Conservation (phyloP, 257 asterid genomes). For the Lithospermum erythrorhizon region DNA sequence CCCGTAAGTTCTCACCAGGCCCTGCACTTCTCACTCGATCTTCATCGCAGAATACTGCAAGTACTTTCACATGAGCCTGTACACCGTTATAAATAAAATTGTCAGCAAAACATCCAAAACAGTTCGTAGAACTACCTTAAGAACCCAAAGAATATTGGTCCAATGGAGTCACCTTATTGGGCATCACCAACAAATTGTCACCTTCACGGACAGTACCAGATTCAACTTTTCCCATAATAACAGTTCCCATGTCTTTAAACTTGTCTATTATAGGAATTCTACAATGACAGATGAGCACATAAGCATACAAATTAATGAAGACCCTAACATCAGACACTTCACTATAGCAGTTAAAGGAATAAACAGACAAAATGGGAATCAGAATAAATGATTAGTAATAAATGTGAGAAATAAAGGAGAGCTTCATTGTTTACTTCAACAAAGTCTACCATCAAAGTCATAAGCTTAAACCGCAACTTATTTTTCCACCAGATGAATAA, state of each 20-base stretch:
- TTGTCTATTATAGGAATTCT: constrained; percentile 88
- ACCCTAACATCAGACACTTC: background rate
- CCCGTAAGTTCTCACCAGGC: constrained; percentile 95
- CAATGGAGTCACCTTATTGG: constrained; percentile 58
- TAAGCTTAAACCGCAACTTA: background rate
- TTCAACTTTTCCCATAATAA: constrained; percentile 94
- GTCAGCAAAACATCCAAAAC: background rate
- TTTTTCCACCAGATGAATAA: background rate
- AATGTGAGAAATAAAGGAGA: background rate
- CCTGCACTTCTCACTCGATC: constrained; percentile 61
- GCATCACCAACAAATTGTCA: constrained; percentile 71
- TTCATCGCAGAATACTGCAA: constrained; percentile 66
- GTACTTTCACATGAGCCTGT: constrained; percentile 75
- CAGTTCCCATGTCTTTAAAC: constrained; percentile 95
- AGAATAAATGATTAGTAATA: background rate
- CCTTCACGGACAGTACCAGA: constrained; percentile 89
- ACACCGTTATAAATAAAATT: background rate
- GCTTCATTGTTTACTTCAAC: no score
- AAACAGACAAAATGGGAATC: background rate
- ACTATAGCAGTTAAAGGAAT: background rate
- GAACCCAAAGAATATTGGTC: background rate
- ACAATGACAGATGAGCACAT: constrained; percentile 14
- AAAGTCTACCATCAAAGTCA: no score
- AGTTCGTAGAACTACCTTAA: background rate
- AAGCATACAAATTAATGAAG: background rate